Base-by-base conservation (phyloP, 257 asterid species). In the Solanum virginianum region DNA sequence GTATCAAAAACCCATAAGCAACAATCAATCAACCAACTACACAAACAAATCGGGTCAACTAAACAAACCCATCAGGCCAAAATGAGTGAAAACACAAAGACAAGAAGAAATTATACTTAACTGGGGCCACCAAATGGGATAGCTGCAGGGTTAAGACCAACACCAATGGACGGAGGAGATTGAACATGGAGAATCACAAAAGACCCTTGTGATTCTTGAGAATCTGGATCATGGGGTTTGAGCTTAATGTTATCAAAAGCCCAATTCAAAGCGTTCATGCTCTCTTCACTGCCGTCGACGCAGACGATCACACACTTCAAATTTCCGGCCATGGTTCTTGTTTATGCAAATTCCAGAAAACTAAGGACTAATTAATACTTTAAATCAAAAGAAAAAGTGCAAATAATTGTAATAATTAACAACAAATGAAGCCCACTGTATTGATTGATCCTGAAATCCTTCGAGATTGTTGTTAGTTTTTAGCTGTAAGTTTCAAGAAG, bases 121-220 rank as follows among this genome's bases (percentile, higher is more conserved):
- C 92, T 90, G 85, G 92, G 91, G 22, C 93, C 93, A 36, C 93
- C 92, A 85, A 90, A 90, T 11, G 93, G 93, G 84, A 90, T 90
- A 17, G 85, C 86, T 0, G 77, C 84, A 62, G 93, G 93, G 74
- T 82, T 90, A 80, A 90, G 66, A 5, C 93, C 93, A 20, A 90
- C 85, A 49, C 87, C 84, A 24, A 90, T 89, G 14, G 92, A 86
- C 60, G 93, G 91, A 62, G 91, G 93, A 14, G 93, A 88, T 88
- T 89, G 92, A 72, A 90, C 91, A 26, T 89, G 90, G 43, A 90
- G 90, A 32, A 89, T 68, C 53, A 88, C n/a, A 60, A 89, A 87
- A 2, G 86, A 86, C 8, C 88, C 86, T 11, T 85, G 51, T 47
- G 39, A 32, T 8, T 81, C 84, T 24, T 20, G 70, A 60, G 72